phyloP scores from a whole-genome alignment of 2,329 filamentous ascomycete genomes.

The Fusarium agapanthi region DNA sequence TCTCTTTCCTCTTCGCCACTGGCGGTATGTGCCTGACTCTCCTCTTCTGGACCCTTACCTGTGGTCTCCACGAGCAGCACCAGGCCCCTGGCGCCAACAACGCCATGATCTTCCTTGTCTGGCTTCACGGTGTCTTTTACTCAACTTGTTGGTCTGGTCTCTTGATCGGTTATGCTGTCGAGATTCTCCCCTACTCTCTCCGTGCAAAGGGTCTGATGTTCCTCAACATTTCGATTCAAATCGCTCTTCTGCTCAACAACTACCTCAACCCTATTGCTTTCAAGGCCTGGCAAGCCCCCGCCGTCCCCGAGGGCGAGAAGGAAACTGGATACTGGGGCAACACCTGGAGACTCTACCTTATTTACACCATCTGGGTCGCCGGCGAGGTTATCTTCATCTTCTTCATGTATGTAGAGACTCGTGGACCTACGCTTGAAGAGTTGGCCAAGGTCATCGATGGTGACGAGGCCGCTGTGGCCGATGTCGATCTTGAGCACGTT shows the following conservation, averaged over 20 bases:
- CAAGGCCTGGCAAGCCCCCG: neutral
- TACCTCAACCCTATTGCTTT: slow-evolving; percentile 45
- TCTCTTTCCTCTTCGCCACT: slow-evolving; percentile 61
- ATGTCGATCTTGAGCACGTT: slow-evolving; percentile 62
- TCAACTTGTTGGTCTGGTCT: slow-evolving; percentile 68
- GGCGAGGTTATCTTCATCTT: slow-evolving; percentile 69
- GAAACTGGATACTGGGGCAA: slow-evolving; percentile 61
- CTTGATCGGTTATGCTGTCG: slow-evolving; percentile 65
- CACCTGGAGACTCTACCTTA: slow-evolving; percentile 72
- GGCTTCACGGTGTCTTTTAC: slow-evolving; percentile 67
- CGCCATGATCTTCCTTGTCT: slow-evolving; percentile 66
- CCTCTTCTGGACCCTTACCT: slow-evolving; percentile 61
- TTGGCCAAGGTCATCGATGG: slow-evolving; percentile 74
- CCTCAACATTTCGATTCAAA: slow-evolving; percentile 71
- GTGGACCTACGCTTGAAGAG: slow-evolving; percentile 72
- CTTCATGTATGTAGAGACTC: slow-evolving; percentile 75
- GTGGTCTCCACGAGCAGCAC: slow-evolving; percentile 61
- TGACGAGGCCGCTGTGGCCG: slow-evolving; percentile 61
- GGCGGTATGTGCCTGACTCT: slow-evolving; percentile 59
- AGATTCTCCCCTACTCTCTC: slow-evolving; percentile 66
- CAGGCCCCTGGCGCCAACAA: slow-evolving; percentile 53
- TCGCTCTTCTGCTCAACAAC: slow-evolving; percentile 68
- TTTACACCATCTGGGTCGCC: slow-evolving; percentile 71
- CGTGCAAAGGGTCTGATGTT: slow-evolving; percentile 69
- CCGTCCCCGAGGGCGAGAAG: neutral